Evolutionary conservation across 805 yeast genomes (phyloP), one percentile per base, ranked within the genome.

Genomic region (Starmera amethionina): DNA sequence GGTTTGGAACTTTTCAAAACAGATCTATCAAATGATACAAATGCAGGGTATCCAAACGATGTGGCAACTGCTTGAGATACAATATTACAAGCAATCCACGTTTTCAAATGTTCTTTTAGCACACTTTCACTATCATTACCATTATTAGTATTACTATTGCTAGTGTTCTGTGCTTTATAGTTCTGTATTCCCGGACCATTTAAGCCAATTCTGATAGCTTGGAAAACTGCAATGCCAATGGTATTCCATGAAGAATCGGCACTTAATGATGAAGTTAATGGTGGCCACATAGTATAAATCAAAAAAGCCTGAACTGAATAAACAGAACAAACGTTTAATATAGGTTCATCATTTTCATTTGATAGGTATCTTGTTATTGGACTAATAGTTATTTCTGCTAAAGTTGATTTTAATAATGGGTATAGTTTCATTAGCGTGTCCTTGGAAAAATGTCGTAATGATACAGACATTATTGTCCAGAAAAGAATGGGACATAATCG

Each of bases 221-320:
- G 96, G 60, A 85, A 86, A 51, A 88, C 68, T 5, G 97, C 97
- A 36, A 86, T 79, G 0, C 97, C 97, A 18, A 87, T 81, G 1
- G 97, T 86, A 56, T 84, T 86, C 95, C 97, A 90, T 4, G 95
- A 82, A 8, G 96, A 82, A 56, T 93, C 97, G 0, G 97, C 96
- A 59, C 94, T 84, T 36, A 93, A 69, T 0, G 97, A 88, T 0
- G 97, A 87, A 0, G 96, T 86, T 32, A 89, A 71, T 4, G 97
- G 96, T 0, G 97, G 97, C 98, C 97, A 90, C 57, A 82, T 77
- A 0, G 97, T 82, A 60, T 84, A 87, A 2, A 90, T 64, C 25
- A 90, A 62, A 46, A 90, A 82, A 0, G 97, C 97, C 58, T 90
- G 98, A 0, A 90, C 97, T 0, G 96, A 83, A 55, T 82, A 90